These are phyloP conservation scores for Stephanocyclus meneghinianus DNA, from an alignment of 352 stramenopile species.

Conservation along the genomic window DNA sequence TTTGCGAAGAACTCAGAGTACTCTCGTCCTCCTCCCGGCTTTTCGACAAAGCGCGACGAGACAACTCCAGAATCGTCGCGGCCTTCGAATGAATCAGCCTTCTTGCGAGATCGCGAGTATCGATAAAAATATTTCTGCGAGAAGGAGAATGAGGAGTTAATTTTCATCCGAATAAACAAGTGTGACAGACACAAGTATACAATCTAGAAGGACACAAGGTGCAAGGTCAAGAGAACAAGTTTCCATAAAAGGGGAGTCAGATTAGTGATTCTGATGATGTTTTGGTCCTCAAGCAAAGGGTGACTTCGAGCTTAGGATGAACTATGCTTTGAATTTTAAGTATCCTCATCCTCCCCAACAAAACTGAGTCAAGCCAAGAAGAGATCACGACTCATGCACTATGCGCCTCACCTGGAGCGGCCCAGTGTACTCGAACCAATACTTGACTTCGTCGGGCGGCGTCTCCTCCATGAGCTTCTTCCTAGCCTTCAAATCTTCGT, in stretches of 20 bases:
- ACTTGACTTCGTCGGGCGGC: constrained; percentile 78
- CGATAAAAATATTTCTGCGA: constrained; percentile 82
- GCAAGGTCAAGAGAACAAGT: not conserved
- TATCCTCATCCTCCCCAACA: constrained; percentile 23
- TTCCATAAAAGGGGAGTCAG: constrained; percentile 11
- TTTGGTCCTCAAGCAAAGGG: constrained; percentile 46
- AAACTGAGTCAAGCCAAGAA: not conserved
- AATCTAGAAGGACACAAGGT: not conserved
- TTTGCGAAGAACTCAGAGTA: constrained; percentile 52
- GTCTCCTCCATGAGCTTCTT: constrained; percentile 80
- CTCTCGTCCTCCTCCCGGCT: constrained; percentile 36
- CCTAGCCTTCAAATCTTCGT: constrained; percentile 66
- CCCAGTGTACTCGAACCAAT: constrained; percentile 82
- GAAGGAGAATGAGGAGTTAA: not conserved
- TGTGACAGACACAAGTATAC: not conserved
- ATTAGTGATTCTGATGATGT: constrained; percentile 56
- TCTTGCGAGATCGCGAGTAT: constrained; percentile 73
- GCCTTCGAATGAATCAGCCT: constrained; percentile 81
- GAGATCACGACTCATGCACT: not conserved
- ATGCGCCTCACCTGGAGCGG: constrained; percentile 64
- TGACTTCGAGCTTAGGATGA: constrained; percentile 45
- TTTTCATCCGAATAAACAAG: too few species aligned
- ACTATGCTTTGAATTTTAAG: constrained; percentile 39
- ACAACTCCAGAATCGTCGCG: constrained; percentile 77
- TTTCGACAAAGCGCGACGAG: constrained; percentile 67